Conservation (phyloP, 2,329 filamentous ascomycete species). For the Hypocreales sp. region DNA sequence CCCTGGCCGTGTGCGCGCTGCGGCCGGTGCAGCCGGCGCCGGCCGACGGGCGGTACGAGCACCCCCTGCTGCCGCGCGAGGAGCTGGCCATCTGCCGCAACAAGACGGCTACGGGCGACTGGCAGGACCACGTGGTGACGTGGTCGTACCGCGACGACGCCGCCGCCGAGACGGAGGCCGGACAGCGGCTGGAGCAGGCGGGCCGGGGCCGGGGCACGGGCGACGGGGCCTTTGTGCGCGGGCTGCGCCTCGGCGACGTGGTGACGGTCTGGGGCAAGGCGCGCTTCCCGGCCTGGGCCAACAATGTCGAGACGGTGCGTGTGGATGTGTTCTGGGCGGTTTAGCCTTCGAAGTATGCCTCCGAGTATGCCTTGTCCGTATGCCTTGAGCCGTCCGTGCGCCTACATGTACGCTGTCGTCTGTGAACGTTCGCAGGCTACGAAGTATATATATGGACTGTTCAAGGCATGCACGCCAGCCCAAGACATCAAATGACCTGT, state of each 20-base stretch:
- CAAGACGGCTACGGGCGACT: conserved; percentile 16
- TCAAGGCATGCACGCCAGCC: too few relatives aligned
- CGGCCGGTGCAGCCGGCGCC: conserved; percentile 18
- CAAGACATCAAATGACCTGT: too few relatives aligned
- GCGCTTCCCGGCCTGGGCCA: conserved; percentile 38
- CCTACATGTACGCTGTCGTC: too few relatives aligned
- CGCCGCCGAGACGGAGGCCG: conserved; percentile 24
- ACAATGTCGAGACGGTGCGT: conserved; percentile 30
- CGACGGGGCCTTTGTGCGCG: conserved; percentile 39
- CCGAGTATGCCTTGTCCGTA: too few relatives aligned
- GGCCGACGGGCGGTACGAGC: conserved; percentile 13
- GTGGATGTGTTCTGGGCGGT: conserved; percentile 46
- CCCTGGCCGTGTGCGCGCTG: conserved; percentile 18
- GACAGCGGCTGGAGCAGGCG: conserved; percentile 17
- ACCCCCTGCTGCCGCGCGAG: conserved; percentile 17
- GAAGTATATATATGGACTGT: too few relatives aligned
- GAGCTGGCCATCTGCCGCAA: conserved; percentile 33
- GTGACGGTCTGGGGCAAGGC: conserved; percentile 46
- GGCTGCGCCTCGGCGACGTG: conserved; percentile 41
- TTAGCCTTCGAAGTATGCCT: conserved; percentile 8
- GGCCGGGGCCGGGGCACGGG: conserved; percentile 36
- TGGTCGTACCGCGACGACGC: conserved; percentile 38
- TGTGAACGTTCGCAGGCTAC: too few relatives aligned
- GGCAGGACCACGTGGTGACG: conserved; percentile 28
- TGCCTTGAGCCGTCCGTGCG: too few relatives aligned